Conservation (phyloP, 331 rosid genomes). For the Cydonia oblonga region DNA sequence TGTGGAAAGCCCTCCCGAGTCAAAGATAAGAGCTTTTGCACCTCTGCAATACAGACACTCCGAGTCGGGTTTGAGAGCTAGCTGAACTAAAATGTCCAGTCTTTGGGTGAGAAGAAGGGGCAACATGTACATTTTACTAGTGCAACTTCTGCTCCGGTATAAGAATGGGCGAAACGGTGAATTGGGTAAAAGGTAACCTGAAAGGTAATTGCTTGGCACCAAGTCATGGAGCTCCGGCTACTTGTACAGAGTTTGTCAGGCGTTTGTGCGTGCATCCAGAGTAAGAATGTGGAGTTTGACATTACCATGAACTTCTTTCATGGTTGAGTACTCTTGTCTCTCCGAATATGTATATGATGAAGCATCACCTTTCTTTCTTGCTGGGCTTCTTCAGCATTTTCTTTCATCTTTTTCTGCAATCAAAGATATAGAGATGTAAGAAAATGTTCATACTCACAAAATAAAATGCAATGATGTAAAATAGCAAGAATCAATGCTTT, state of each 20-base stretch:
- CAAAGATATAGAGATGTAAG: conserved; percentile 5
- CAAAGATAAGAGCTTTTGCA: too few species aligned
- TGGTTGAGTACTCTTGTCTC: neutral
- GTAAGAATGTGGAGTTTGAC: neutral
- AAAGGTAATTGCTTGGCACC: neutral
- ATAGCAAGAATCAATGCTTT: neutral
- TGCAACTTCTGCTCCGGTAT: neutral
- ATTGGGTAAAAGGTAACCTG: neutral
- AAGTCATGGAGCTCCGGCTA: neutral
- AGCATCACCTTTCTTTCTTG: conserved; percentile 23
- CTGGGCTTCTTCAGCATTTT: conserved; percentile 41
- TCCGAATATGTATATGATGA: neutral
- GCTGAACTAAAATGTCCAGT: neutral
- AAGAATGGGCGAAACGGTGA: neutral
- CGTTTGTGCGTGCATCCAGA: neutral
- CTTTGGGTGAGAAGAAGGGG: neutral
- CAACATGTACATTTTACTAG: neutral
- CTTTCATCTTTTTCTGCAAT: conserved; percentile 37
- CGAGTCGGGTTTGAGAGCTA: neutral
- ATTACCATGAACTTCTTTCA: neutral
- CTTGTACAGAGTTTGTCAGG: neutral
- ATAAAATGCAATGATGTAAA: neutral
- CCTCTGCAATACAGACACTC: neutral
- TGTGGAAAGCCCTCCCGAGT: too few species aligned
- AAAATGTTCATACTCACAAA: neutral